These are phyloP conservation scores for Digitaria exilis DNA, from an alignment of 202 grass and related monocot species.

Conservation along the genomic window DNA sequence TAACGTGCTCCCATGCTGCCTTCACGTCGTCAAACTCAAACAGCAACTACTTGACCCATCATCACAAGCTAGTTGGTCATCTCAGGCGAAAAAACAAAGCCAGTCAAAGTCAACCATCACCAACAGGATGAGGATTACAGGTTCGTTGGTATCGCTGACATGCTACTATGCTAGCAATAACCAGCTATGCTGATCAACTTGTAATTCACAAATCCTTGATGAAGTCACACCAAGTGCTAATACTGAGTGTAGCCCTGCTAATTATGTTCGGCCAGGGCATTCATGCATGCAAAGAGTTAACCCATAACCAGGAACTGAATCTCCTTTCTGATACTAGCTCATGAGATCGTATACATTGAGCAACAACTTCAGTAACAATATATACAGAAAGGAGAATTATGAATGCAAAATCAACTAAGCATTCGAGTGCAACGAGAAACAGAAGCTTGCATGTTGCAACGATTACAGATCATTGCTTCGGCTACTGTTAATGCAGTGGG, in stretches of 20 bases:
- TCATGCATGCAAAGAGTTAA: neutral
- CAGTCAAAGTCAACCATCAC: neutral
- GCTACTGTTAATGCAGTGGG: neutral
- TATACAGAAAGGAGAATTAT: neutral
- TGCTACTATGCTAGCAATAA: neutral
- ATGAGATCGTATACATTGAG: neutral
- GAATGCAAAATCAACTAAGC: neutral
- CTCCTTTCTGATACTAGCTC: neutral
- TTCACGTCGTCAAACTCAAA: slow-evolving; percentile 28
- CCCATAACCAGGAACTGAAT: neutral
- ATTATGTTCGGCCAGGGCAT: neutral
- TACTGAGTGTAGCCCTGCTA: neutral
- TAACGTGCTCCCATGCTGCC: slow-evolving; percentile 40
- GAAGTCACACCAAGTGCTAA: neutral
- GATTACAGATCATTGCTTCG: neutral
- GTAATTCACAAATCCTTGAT: neutral
- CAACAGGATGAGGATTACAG: neutral
- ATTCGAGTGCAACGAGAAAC: neutral
- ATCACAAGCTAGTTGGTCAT: neutral
- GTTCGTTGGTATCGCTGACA: neutral
- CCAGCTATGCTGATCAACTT: neutral
- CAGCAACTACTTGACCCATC: neutral
- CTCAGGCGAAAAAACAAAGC: neutral
- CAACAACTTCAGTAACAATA: slow-evolving; percentile 4
- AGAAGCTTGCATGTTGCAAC: neutral